Evolutionary conservation across 208 protist species (phyloP).

Genomic region (Herpetomonas samuelpessoai): DNA sequence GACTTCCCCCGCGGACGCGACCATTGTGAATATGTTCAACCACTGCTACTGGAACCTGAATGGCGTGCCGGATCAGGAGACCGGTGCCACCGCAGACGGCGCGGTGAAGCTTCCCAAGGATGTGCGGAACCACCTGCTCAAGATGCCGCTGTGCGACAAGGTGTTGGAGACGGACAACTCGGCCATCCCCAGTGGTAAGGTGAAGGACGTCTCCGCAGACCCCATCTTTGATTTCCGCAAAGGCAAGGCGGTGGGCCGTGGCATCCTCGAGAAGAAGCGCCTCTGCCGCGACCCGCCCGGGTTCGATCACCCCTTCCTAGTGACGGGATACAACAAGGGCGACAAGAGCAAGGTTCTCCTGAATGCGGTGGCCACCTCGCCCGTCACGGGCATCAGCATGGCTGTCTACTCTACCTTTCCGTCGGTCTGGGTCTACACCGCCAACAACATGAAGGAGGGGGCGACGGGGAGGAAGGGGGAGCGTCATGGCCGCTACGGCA

Average conservation of each 20-base stretch:
- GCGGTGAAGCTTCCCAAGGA: constrained; percentile 17
- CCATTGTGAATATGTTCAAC: constrained; percentile 52
- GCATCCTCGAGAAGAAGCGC: constrained; percentile 24
- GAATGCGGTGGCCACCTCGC: constrained; percentile 45
- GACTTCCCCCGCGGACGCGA: constrained; percentile 37
- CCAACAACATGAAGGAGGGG: constrained; percentile 46
- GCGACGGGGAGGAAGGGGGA: constrained; percentile 37
- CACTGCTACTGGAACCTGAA: constrained; percentile 75
- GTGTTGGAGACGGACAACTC: constrained; percentile 29
- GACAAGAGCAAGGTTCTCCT: constrained; percentile 24
- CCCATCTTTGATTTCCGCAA: constrained; percentile 40
- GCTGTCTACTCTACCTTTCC: constrained; percentile 60
- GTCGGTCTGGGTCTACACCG: constrained; percentile 65
- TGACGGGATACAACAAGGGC: constrained; percentile 34
- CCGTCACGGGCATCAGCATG: constrained; percentile 49
- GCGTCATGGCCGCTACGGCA: constrained; percentile 39
- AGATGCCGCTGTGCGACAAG: constrained; percentile 26
- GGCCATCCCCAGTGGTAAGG: constrained; percentile 40
- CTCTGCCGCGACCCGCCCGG: constrained; percentile 47
- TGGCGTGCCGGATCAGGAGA: constrained; percentile 26
- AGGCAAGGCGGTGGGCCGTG: constrained; percentile 26
- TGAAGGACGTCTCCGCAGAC: constrained; percentile 20
- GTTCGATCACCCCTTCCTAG: constrained; percentile 50
- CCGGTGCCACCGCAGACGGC: constrained; percentile 4
- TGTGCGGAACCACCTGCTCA: constrained; percentile 41